Evolutionary conservation across 1,139 yeast genomes (phyloP), one percentile per base, ranked within the genome.

Genomic region (Candida tropicalis): DNA sequence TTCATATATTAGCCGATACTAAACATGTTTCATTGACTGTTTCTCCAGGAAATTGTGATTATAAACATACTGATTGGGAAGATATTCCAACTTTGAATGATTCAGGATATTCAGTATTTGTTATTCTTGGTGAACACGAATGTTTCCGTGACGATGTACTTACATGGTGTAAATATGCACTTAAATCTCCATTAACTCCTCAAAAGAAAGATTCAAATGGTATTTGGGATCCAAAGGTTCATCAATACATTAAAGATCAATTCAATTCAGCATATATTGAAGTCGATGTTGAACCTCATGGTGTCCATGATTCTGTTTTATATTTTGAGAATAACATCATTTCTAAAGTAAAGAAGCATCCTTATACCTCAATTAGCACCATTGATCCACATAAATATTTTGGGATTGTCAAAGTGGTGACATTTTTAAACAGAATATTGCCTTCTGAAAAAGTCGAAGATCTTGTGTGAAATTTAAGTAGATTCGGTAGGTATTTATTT

Each of bases 101-200:
- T 36, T 58, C 63, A 2, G 51, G 58, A 0, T 50, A 48, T 40
- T 63, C 63, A 18, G 59, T 68, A 1, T 66, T 69, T 35, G 51
- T 73, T 17, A 46, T 73, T 18, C 45, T 52, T 15, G 79, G 79
- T 15, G 78, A 73, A 55, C 76, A 73, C 45, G 79, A 73, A 53
- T 55, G 59, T 16, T 69, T 73, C 48, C 58, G 77, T 46, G 77
- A 73, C 50, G 76, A 71, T 50, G 55, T 72, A 15, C 54, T 68
- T 42, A 59, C 60, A 35, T 73, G 73, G 72, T 56, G 62, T 10
- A 59, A 62, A 36, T 58, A 62, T 41, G 70, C 74, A 1, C 56
- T 69, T 41, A 60, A 53, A 17, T 60, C 60, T 6, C 67, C 68
- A 1, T 55, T 59, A 31, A 49, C 50, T 31, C 41, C 54, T 31